Base-by-base conservation (phyloP, 345 rosid species). In the Hibiscus mutabilis region DNA sequence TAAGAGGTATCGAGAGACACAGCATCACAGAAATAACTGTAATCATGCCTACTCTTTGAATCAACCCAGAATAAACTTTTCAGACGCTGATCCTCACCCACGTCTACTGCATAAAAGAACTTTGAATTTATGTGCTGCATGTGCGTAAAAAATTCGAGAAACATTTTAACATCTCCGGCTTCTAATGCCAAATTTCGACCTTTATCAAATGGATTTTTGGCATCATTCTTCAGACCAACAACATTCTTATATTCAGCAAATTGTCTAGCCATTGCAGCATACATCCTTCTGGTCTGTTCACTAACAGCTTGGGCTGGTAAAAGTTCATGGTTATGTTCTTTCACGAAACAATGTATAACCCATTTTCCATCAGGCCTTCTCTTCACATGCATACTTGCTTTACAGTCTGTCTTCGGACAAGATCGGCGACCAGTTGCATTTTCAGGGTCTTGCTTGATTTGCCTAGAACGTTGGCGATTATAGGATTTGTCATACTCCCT, bases 341-440 rank as follows among this genome's bases (percentile, higher is more conserved):
- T 89, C 57, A 85, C 84, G 59, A 86, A 89, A 80, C 82, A 81
- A 55, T 86, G 93, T 68, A 89, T 84, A 1, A 87, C 81, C 93
- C 93, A 89, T 72, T 86, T 89, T 62, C 91, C 93, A 79, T 89
- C 93, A 0, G 82, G 74, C 77, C 83, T 86, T 79, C 93, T 84
- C 86, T 89, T 89, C 73, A 89, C 93, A 82, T 89, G 93, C 93
- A 89, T 85, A 69, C 93, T 85, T 18, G 93, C 93, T 76, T 86
- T 89, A 78, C 93, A 89, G 67, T 89, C 91, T 0, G 93, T 89
- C 73, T 89, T 89, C 0, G 79, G 78, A 40, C 91, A 83, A 0
- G 88, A 79, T 60, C 93, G 62, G 15, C 91, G 68, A 25, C 89
- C 83, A 64, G 87, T 79, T 63, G 86, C 75, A 73, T 79, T 84